Conservation (phyloP, 2,329 filamentous ascomycete genomes). For the Aspergillus glaucus region DNA sequence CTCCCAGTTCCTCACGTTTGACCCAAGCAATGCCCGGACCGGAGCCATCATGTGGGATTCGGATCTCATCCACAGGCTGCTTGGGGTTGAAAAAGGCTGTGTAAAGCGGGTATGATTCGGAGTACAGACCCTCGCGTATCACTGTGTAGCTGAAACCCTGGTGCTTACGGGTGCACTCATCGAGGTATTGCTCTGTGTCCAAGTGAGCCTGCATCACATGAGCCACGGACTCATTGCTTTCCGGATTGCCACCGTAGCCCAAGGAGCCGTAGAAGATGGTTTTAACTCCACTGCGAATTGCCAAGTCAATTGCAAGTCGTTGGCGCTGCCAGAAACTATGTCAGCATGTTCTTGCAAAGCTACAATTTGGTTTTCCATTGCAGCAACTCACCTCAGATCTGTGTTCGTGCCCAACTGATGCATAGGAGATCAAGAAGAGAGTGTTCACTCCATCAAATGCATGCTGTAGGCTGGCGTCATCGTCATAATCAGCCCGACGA, state of each 20-base stretch:
- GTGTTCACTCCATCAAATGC: no score
- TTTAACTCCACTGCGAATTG: slow-evolving; percentile 7
- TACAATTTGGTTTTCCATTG: no score
- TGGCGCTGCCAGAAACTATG: no score
- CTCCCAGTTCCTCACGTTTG: slow-evolving; percentile 46
- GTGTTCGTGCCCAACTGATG: no score
- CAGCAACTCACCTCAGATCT: no score
- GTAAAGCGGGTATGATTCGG: slow-evolving; percentile 52
- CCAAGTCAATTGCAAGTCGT: slow-evolving; percentile 7
- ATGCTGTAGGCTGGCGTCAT: no score
- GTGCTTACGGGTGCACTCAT: not conserved
- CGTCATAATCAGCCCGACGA: no score
- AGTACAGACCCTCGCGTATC: slow-evolving; percentile 50
- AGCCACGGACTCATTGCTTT: slow-evolving; percentile 3
- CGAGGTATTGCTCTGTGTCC: slow-evolving; percentile 9
- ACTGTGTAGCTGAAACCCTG: slow-evolving; percentile 40
- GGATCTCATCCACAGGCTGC: slow-evolving; percentile 28
- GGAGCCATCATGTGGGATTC: slow-evolving; percentile 40
- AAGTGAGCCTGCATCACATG: slow-evolving; percentile 14
- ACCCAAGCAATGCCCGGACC: slow-evolving; percentile 44
- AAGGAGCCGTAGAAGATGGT: slow-evolving; percentile 13
- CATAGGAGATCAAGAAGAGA: no score
- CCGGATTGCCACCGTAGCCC: slow-evolving; percentile 5
- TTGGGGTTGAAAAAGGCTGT: slow-evolving; percentile 42
- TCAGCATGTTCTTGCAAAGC: no score